Percentiles rank a stretch among this genome's conserved stretches.
Conservation (phyloP, 169 alveolate genomes). For the Toxoplasma gondii region DNA sequence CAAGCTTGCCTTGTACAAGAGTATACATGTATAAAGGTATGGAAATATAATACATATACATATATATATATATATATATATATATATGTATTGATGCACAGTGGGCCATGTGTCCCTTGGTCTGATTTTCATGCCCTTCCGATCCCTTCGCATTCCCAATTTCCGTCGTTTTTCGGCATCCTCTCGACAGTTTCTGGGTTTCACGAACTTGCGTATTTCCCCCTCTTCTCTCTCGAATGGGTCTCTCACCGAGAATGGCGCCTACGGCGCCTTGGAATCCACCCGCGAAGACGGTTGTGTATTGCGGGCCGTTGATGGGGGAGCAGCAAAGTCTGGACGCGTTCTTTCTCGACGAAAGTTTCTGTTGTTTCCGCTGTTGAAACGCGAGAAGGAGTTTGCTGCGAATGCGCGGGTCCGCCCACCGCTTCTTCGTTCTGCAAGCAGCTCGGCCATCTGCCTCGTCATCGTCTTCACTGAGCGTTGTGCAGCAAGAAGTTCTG, state of each 20-base stretch:
- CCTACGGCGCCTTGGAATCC: constrained; percentile 64
- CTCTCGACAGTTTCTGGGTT: too few species aligned
- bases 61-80: too few species aligned
- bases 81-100: too few species aligned
- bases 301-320: constrained; percentile 54
- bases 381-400: constrained; percentile 38
- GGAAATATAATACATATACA: too few species aligned
- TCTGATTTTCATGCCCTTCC: too few species aligned
- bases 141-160: too few species aligned
- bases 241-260: constrained; percentile 58
- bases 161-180: too few species aligned
- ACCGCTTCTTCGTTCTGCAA: background rate
- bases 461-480: constrained; percentile 32
- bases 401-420: background rate
- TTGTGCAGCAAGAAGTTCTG: constrained; percentile 28
- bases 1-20: too few species aligned
- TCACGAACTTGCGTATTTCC: too few species aligned
- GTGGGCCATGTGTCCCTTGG: too few species aligned
- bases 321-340: constrained; percentile 39
- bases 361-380: constrained; percentile 27
- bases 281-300: constrained; percentile 28
- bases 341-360: constrained; percentile 44
- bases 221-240: too few species aligned
- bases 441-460: background rate
- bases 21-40: too few species aligned